Evolutionary conservation across 768 basidiomycete species (phyloP).

Genomic region (Jaapia argillacea): DNA sequence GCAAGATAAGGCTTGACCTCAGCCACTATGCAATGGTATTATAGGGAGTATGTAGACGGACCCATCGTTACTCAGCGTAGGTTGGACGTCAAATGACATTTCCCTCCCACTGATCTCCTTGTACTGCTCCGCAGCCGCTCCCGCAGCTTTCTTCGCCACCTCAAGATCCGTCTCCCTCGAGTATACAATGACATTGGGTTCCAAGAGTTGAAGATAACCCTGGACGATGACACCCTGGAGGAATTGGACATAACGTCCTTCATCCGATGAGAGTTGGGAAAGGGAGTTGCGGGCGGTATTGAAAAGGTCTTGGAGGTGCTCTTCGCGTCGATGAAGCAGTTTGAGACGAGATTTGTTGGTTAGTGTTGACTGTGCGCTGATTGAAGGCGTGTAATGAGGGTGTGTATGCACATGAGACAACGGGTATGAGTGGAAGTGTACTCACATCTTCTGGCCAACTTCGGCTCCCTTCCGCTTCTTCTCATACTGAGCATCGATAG

Average conservation of each 20-base stretch:
- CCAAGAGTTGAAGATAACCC: conserved; percentile 75
- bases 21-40: too few species aligned
- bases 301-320: conserved; percentile 87
- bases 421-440: not conserved
- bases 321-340: conserved; percentile 85
- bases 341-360: conserved; percentile 94
- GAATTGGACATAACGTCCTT: conserved; percentile 69
- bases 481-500: conserved; percentile 90
- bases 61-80: conserved; percentile 57
- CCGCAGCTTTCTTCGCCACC: conserved; percentile 51
- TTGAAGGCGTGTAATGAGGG: not conserved
- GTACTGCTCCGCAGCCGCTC: conserved; percentile 55
- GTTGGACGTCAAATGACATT: conserved; percentile 49
- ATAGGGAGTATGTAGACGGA: conserved; percentile 23
- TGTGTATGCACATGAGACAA: not conserved
- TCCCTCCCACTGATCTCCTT: conserved; percentile 69
- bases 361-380: conserved; percentile 86
- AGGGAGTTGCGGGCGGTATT: conserved; percentile 55
- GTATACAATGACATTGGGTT: conserved; percentile 56
- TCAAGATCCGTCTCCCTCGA: conserved; percentile 60
- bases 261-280: conserved; percentile 49
- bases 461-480: conserved; percentile 94
- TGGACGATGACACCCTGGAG: conserved; percentile 81
- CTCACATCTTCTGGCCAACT: conserved; percentile 93
- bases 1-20: not conserved